Evolutionary conservation across 106 monocot genomes (phyloP), one percentile per base, ranked within the genome.

Genomic region (Amphibolis antarctica): DNA sequence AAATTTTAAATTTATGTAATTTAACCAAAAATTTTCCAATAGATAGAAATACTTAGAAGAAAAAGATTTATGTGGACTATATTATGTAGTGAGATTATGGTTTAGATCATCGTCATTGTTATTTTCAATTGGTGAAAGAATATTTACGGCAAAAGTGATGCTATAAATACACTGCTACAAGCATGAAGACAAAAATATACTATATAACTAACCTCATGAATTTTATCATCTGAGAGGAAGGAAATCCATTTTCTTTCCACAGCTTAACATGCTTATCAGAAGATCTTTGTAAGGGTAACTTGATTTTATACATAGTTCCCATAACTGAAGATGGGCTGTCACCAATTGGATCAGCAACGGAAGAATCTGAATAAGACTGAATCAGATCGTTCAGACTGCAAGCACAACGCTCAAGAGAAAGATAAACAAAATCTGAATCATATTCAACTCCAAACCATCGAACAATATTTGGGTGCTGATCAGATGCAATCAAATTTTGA

Each of bases 381-480:
- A 98, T 86, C 67, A 98, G 70, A 75, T 91, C 90, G 65, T 80
- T 79, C 65, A 98, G 61, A 64, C 87, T 98, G 69, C 86, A 86
- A 55, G 29, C 46, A 42, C 96, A 98, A 46, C 80, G 83, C 74
- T 98, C 90, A 46, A 98, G 75, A 43, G 96, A 74, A 53, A 98
- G 82, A 75, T 98, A 98, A 66, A 98, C 90, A 83, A 98, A 98
- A 78, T 98, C 87, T 24, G 71, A 11, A 68, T 98, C 96, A 64
- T 85, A 69, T 53, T 98, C 90, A 46, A 84, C 86, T 44, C 96
- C 96, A 74, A 86, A 83, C 79, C 76, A 85, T 64, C 96, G 64
- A 60, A 98, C 96, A 74, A 91, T 87, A 66, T 91, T 98, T 62
- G 84, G 82, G 48, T 98, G 90, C 55, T 58, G 74, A 82, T 98